phyloP scores from a whole-genome alignment of 176 grass and related monocot genomes.

The Pharus latifolius region DNA sequence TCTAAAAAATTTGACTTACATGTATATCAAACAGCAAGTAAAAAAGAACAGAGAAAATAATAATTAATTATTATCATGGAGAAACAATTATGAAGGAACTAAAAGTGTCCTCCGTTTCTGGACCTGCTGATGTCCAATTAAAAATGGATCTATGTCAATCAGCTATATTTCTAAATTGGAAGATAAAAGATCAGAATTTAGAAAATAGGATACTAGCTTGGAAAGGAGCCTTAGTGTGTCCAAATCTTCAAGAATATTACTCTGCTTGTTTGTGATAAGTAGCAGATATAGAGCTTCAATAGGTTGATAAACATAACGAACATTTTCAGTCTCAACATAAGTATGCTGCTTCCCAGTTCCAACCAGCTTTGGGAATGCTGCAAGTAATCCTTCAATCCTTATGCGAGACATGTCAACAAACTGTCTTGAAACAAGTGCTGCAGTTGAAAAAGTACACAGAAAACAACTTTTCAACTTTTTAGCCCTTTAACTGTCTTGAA shows the following conservation, averaged over 20 bases:
- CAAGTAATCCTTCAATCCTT: slow-evolving; percentile 80
- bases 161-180: neutral
- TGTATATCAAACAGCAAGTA: too few relatives aligned
- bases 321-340: slow-evolving; percentile 82
- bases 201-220: slow-evolving; percentile 66
- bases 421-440: slow-evolving; percentile 79
- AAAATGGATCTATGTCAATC: neutral
- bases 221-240: slow-evolving; percentile 75
- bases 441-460: neutral
- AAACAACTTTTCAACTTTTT: neutral
- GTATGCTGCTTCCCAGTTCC: slow-evolving; percentile 80
- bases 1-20: too few relatives aligned
- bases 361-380: slow-evolving; percentile 81
- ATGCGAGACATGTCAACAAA: slow-evolving; percentile 85
- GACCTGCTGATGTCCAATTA: neutral
- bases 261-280: slow-evolving; percentile 87
- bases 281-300: slow-evolving; percentile 77
- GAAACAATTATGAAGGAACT: neutral
- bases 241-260: slow-evolving; percentile 92
- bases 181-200: neutral
- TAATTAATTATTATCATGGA: neutral
- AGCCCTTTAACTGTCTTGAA: neutral
- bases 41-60: neutral
- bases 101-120: neutral
- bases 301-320: slow-evolving; percentile 77